Evolutionary conservation across 495 filamentous ascomycete genomes (phyloP).

Genomic region (Ascodesmis nigricans): DNA sequence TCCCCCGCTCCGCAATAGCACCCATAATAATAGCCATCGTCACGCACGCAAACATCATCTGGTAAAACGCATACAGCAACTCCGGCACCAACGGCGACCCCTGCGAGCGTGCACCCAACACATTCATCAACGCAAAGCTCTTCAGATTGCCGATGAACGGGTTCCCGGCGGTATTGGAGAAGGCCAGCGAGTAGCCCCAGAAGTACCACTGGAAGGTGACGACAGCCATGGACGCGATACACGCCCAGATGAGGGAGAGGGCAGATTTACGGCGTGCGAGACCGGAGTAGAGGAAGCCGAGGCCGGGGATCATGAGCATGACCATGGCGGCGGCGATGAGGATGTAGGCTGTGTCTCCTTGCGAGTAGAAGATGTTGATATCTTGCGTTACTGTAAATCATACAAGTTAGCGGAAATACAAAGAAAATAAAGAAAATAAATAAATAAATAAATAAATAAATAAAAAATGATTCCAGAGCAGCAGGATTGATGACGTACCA

Average conservation of each 20-base stretch:
- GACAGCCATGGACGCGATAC: slow-evolving; percentile 71
- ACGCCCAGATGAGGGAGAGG: slow-evolving; percentile 85
- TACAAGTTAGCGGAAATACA: neutral
- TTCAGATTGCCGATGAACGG: slow-evolving; percentile 66
- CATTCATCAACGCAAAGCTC: slow-evolving; percentile 67
- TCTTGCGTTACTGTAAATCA: too few relatives aligned
- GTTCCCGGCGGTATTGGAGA: slow-evolving; percentile 61
- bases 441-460: neutral
- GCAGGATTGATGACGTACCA: too few relatives aligned
- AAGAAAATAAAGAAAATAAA: too few relatives aligned
- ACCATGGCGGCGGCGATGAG: slow-evolving; percentile 87
- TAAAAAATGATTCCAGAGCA: too few relatives aligned
- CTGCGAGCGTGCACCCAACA: slow-evolving; percentile 59
- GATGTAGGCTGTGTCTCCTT: slow-evolving; percentile 70
- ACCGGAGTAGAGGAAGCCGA: slow-evolving; percentile 98
- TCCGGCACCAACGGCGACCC: slow-evolving; percentile 66
- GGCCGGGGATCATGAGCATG: slow-evolving; percentile 75
- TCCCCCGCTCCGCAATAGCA: slow-evolving; percentile 79
- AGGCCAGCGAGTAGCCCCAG: slow-evolving; percentile 90
- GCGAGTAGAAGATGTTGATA: too few relatives aligned
- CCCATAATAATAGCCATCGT: slow-evolving; percentile 88
- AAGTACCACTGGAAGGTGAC: slow-evolving; percentile 98
- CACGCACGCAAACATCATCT: slow-evolving; percentile 92
- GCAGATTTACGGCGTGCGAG: slow-evolving; percentile 89
- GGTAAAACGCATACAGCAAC: slow-evolving; percentile 71